These are phyloP conservation scores for Kalmusia sp. DNA, from an alignment of 2,329 filamentous ascomycete species.

Conservation along the genomic window DNA sequence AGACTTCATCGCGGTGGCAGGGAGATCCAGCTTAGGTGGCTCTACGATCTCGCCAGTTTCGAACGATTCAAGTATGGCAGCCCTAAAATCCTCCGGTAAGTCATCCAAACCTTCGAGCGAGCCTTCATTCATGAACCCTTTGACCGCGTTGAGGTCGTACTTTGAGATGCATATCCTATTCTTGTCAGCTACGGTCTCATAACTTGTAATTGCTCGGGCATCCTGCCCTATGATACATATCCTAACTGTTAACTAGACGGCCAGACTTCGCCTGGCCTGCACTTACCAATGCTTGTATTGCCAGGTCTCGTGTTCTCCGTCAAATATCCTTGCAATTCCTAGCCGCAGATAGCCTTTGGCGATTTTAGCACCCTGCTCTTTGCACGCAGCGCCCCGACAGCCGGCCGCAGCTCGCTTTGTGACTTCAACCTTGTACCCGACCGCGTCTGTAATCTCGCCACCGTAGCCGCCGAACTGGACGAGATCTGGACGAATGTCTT, in stretches of 20 bases:
- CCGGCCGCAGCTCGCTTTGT: conserved; percentile 55
- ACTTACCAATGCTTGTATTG: conserved; percentile 84
- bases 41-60: conserved; percentile 78
- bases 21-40: conserved; percentile 22
- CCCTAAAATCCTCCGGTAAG: conserved; percentile 68
- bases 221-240: too few relatives aligned
- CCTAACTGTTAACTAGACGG: too few relatives aligned
- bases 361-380: conserved; percentile 72
- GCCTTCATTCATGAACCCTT: conserved; percentile 61
- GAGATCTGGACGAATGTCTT: conserved; percentile 67
- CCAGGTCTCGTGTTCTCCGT: conserved; percentile 64
- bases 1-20: conserved; percentile 27
- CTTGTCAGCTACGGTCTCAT: conserved; percentile 19
- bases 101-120: conserved; percentile 80
- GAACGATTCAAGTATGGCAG: conserved; percentile 74
- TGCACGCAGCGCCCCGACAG: conserved; percentile 76
- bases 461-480: conserved; percentile 6
- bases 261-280: conserved; percentile 20
- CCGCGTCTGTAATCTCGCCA: conserved; percentile 20
- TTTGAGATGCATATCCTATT: conserved; percentile 85
- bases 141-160: conserved; percentile 68
- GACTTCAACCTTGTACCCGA: conserved; percentile 26
- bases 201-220: too few relatives aligned
- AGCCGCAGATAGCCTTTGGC: conserved; percentile 80
- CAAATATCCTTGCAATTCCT: conserved; percentile 56